Base-by-base conservation (phyloP, 768 basidiomycete species). In the Flagelloscypha sp. region DNA sequence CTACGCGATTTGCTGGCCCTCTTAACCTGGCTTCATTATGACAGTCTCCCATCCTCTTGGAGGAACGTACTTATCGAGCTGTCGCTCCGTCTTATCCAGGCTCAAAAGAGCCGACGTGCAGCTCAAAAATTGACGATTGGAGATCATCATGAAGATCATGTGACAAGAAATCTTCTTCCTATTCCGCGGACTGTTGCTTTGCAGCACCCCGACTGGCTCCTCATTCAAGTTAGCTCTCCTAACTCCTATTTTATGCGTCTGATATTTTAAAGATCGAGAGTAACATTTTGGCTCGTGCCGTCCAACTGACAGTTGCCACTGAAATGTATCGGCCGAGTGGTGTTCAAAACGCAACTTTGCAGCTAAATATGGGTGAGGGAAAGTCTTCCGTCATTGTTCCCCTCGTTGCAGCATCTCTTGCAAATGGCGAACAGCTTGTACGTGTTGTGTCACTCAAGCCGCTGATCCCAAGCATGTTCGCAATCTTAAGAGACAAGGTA, bases 311-410 rank as follows among this genome's bases (percentile, higher is more conserved):
- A 0, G 50, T 75, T 7, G 66, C 71, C 1, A 34, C 44, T 3
- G 61, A 71, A 33, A 74, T 76, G 74, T 66, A 69, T 16, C 35
- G 46, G 0, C 72, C 74, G 0, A 37, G 35, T 1, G 57, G 50
- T 0, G 38, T 41, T 2, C 11, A 43, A 7, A 76, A 67, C 31
- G 62, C 63, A 0, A 48, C 58, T 5, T 52, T 68, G 19, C 73
- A 75, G 27, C 61, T 75, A 11, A 72, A 76, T 32, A 76, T 76
- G 73, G 73, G 73, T 2, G 73, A 76, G 36, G 74, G 73, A 1
- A 74, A 76, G 39, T 63, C 68, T 8, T 58, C 62, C 3, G 70
- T 71, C 4, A 76, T 76, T 15, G 58, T 74, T 2, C 74, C 74
- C 0, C 52, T 74, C 20, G 50, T 60, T 1, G 53, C 56, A 0